phyloP scores from a whole-genome alignment of 2,329 filamentous ascomycete species.

The Xylariaceae sp. region DNA sequence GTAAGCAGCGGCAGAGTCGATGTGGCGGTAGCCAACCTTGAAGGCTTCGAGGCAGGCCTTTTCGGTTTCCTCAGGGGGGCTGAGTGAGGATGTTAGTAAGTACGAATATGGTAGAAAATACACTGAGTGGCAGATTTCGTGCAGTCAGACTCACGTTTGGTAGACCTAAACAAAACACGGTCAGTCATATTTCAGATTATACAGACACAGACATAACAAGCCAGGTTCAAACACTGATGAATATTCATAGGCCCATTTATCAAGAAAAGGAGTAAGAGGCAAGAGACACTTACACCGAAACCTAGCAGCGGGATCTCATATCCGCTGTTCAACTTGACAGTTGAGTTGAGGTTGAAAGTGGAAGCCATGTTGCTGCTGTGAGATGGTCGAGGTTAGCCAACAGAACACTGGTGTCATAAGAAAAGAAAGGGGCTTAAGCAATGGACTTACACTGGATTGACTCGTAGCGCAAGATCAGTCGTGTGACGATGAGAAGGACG shows the following conservation, averaged over 20 bases:
- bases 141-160: constrained; percentile 41
- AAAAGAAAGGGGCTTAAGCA: background rate
- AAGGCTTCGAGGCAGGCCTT: constrained; percentile 42
- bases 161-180: constrained; percentile 40
- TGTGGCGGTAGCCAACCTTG: constrained; percentile 49
- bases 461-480: background rate
- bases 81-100: constrained; percentile 19
- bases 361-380: constrained; percentile 36
- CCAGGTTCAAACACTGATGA: background rate
- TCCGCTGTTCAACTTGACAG: constrained; percentile 50
- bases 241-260: background rate
- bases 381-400: background rate
- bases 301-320: constrained; percentile 48
- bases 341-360: constrained; percentile 42
- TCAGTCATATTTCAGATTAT: background rate
- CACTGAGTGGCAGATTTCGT: background rate
- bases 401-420: background rate
- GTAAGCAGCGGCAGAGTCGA: constrained; percentile 51
- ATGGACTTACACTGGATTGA: background rate
- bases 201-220: too few species aligned
- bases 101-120: background rate
- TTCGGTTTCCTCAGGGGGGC: constrained; percentile 36
- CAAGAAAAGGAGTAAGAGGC: background rate
- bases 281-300: constrained; percentile 43
- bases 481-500: background rate